Percentiles rank a stretch among this genome's conserved stretches.
phyloP scores from a whole-genome alignment of 2,329 filamentous ascomycete genomes.

The Colletotrichum cordylinicola region DNA sequence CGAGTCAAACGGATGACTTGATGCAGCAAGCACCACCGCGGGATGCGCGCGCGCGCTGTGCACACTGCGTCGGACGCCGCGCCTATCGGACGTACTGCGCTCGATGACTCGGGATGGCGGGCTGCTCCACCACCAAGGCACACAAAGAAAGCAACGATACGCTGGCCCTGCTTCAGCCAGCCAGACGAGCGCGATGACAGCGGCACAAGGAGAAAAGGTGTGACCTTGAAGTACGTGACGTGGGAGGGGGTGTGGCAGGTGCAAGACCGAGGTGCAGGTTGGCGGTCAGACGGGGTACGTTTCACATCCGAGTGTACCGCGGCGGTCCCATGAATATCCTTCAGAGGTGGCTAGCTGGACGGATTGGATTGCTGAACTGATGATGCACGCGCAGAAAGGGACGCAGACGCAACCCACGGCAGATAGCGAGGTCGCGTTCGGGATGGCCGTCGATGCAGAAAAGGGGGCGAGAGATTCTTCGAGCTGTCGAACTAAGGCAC shows the following conservation, averaged over 20 bases:
- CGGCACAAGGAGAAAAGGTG: neutral
- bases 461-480: slow-evolving; percentile 4
- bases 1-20: neutral
- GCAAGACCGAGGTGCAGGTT: neutral
- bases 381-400: neutral
- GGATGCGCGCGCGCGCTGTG: neutral
- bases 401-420: neutral
- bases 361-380: neutral
- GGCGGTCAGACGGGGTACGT: neutral
- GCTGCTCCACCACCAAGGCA: neutral
- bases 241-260: neutral
- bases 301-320: slow-evolving; percentile 4
- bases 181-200: neutral
- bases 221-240: neutral
- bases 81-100: neutral
- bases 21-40: neutral
- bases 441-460: neutral
- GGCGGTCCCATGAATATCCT: neutral
- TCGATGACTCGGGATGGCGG: neutral
- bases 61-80: neutral
- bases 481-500: neutral
- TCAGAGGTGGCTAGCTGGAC: neutral
- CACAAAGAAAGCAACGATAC: neutral
- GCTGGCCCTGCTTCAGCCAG: neutral
- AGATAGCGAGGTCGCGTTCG: neutral